phyloP scores from a whole-genome alignment of 176 grass and related monocot genomes.

The Puya raimondii region DNA sequence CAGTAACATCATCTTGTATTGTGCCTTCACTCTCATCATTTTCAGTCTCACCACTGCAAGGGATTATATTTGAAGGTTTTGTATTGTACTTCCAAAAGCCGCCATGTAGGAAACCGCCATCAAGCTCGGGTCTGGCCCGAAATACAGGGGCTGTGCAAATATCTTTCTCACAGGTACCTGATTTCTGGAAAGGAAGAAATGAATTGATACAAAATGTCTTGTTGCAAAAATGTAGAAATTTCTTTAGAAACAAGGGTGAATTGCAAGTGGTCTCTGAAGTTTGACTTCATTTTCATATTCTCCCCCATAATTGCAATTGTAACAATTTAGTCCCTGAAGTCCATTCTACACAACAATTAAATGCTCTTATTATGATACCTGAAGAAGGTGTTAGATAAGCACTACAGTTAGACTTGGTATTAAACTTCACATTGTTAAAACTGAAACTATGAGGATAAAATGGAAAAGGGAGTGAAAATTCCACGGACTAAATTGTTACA shows the following conservation, averaged over 20 bases:
- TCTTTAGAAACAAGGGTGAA: no score
- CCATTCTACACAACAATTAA: not conserved
- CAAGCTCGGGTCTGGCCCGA: constrained; percentile 59
- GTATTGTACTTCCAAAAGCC: constrained; percentile 93
- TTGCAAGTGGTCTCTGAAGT: no score
- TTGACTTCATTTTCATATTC: no score
- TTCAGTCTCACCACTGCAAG: constrained; percentile 32
- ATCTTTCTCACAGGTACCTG: constrained; percentile 35
- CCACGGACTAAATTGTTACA: no score
- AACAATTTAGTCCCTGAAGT: no score
- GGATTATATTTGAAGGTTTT: constrained; percentile 75
- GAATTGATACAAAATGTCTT: not conserved
- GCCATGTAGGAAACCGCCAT: constrained; percentile 76
- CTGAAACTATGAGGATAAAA: no score
- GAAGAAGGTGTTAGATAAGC: not conserved
- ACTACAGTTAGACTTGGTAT: no score
- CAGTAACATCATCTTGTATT: constrained; percentile 70
- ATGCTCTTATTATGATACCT: not conserved
- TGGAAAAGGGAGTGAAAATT: no score
- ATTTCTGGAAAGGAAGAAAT: constrained; percentile 40
- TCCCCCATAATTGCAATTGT: no score
- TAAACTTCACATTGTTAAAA: no score
- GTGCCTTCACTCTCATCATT: constrained; percentile 74
- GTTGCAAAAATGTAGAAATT: not conserved
- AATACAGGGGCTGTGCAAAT: constrained; percentile 86